These are phyloP conservation scores for Fraxinus baroniana DNA, from an alignment of 305 asterid species.

Conservation along the genomic window DNA sequence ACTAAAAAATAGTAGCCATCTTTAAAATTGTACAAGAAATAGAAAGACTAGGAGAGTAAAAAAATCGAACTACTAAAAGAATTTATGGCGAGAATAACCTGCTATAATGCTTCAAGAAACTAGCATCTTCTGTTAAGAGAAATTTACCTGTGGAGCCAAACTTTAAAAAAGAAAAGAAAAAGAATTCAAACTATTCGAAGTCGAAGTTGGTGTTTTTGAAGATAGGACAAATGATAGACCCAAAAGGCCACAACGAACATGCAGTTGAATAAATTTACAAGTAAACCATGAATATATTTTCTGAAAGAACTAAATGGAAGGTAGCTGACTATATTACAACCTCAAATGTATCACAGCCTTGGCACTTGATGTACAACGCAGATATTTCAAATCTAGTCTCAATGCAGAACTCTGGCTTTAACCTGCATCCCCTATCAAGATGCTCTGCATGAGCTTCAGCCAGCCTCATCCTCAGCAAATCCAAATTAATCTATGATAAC, in stretches of 20 bases:
- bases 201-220: not conserved
- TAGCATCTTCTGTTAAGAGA: not conserved
- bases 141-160: not conserved
- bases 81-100: not conserved
- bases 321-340: constrained; percentile 47
- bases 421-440: constrained; percentile 75
- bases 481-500: constrained; percentile 56
- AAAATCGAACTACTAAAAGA: not conserved
- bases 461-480: constrained; percentile 51
- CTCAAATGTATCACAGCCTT: constrained; percentile 68
- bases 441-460: constrained; percentile 84
- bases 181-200: not conserved
- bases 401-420: constrained; percentile 61
- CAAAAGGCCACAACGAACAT: not conserved
- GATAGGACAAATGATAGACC: not conserved
- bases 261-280: not conserved
- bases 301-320: constrained; percentile 3
- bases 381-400: constrained; percentile 66
- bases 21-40: not conserved
- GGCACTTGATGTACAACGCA: constrained; percentile 74
- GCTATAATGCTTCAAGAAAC: not conserved
- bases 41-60: not conserved
- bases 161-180: too few relatives aligned
- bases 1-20: not conserved
- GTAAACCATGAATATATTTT: not conserved